These are phyloP conservation scores for Ulota crispa DNA, from an alignment of 225 moss, liverwort and hornwort genomes.

Conservation along the genomic window DNA sequence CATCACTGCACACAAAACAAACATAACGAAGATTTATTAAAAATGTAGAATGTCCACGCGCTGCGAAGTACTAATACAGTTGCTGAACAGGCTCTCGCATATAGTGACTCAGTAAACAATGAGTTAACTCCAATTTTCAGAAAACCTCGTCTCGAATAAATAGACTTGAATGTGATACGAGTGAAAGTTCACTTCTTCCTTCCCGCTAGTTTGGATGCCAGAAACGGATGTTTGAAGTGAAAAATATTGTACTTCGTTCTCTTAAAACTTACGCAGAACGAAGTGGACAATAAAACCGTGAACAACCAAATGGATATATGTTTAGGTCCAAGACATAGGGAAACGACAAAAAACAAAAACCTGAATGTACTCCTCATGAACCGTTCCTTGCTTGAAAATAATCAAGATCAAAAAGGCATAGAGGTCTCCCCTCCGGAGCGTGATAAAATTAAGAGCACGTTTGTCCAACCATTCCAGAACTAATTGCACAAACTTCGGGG, in stretches of 20 bases:
- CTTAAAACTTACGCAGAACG: neutral
- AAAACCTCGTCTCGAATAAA: neutral
- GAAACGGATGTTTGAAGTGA: neutral
- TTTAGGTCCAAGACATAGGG: neutral
- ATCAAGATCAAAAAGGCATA: neutral
- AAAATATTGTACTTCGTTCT: neutral
- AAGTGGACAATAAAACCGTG: neutral
- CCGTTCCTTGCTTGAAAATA: neutral
- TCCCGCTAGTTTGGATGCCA: neutral
- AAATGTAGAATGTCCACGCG: too few species aligned
- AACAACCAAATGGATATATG: neutral
- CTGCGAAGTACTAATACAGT: neutral
- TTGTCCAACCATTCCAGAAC: neutral
- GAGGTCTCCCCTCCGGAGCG: neutral
- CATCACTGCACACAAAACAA: constrained; percentile 49
- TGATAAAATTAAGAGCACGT: neutral
- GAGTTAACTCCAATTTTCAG: neutral
- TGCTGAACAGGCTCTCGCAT: neutral
- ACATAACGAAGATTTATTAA: neutral
- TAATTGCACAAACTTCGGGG: neutral
- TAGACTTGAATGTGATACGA: neutral
- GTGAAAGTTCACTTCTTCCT: neutral
- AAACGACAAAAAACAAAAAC: neutral
- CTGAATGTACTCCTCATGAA: neutral
- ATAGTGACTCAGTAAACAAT: neutral